Evolutionary conservation across 768 basidiomycete species (phyloP).

Genomic region (Termitomyces sp.): DNA sequence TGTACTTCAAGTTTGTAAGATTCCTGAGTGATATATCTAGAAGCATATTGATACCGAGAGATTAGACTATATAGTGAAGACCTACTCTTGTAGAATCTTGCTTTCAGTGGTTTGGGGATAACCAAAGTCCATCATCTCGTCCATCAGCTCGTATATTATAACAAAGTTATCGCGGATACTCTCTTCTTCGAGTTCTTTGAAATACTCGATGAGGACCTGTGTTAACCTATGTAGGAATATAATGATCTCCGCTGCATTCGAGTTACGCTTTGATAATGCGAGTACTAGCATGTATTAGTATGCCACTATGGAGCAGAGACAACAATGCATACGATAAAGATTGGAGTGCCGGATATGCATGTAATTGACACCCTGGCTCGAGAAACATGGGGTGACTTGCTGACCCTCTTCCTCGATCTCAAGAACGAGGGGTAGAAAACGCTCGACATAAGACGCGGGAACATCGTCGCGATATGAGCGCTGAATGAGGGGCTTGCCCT

Average conservation of each 20-base stretch:
- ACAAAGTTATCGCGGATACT: slow-evolving; percentile 99
- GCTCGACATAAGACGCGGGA: slow-evolving; percentile 80
- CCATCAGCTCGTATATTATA: slow-evolving; percentile 97
- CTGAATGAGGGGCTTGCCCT: slow-evolving; percentile 97
- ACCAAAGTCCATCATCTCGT: slow-evolving; percentile 99
- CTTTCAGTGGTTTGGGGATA: slow-evolving; percentile 98
- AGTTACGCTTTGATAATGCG: slow-evolving; percentile 91
- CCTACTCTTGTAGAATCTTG: slow-evolving; percentile 96
- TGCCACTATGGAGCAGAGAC: neutral
- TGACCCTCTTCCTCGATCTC: slow-evolving; percentile 98
- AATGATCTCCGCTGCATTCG: slow-evolving; percentile 94
- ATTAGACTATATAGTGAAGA: slow-evolving; percentile 4
- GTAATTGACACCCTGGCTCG: slow-evolving; percentile 92
- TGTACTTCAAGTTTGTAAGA: slow-evolving; percentile 95
- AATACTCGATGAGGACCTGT: slow-evolving; percentile 94
- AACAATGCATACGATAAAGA: slow-evolving; percentile 71
- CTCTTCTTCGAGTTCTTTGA: slow-evolving; percentile 99
- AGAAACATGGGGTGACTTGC: slow-evolving; percentile 95
- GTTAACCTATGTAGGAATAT: slow-evolving; percentile 93
- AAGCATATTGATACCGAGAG: neutral
- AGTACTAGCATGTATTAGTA: slow-evolving; percentile 52
- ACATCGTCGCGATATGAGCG: slow-evolving; percentile 97
- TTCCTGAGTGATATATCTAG: slow-evolving; percentile 95
- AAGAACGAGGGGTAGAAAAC: slow-evolving; percentile 87
- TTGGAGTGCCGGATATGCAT: slow-evolving; percentile 99